Evolutionary conservation across 768 basidiomycete species (phyloP), one percentile per base, ranked within the genome.

Genomic region (Trichaptum fuscoviolaceum): DNA sequence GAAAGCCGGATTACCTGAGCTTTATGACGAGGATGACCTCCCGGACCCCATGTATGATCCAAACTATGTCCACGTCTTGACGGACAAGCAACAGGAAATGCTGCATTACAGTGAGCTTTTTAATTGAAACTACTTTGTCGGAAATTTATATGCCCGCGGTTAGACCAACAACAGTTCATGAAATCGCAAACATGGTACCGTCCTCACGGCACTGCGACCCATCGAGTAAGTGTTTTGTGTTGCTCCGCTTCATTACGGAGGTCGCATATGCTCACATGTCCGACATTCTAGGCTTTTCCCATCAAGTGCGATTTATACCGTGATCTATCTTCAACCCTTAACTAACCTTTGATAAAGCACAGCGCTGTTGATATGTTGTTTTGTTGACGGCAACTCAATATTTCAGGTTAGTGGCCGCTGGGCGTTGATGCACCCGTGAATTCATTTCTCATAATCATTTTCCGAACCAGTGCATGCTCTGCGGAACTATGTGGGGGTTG

Each of bases 171-270:
- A 62, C 85, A 88, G 74, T 90, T 91, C 67, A 82, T 84, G 70
- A 80, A 86, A 68, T 84, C 84, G 57, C 87, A 92, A 76, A 93
- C 92, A 1, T 95, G 92, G 93, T 95, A 94, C 76, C 79, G 90
- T 63, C 85, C 93, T 7, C 93, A 95, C 74, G 91, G 90, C 23
- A 93, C 91, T 15, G 87, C 87, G 67, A 93, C 93, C 0, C 93
- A 91, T 71, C 77, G 88, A 67, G 89, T 88, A 70, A 69, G 83
- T 69, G 42, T 66, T 57, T 66, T 30, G 25, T 25, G 10, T 34
- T 12, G 24, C 12, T 24, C 25, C 23, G 30, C 59, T 5, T 34
- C 3, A 7, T 52, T 52, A 4, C 42, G 12, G 42, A 52, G 42
- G 20, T 59, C 64, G 35, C n/a, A 24, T 60, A 35, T 61, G 34